Base-by-base conservation (phyloP, 2,329 filamentous ascomycete species). In the Tolypocladium tundrense region DNA sequence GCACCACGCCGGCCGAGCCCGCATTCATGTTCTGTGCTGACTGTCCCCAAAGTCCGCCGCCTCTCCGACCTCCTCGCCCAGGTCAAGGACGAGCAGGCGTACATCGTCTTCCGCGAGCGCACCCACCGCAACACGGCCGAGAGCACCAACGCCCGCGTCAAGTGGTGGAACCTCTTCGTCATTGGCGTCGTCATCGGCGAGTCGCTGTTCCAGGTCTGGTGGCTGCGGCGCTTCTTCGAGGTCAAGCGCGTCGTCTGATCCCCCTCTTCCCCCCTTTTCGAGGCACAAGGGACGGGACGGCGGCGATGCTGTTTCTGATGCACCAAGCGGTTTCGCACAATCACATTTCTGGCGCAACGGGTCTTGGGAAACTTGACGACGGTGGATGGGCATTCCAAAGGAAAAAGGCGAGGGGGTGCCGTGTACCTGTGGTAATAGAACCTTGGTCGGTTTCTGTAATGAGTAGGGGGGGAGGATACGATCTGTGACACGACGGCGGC, bases 111-210 rank as follows among this genome's bases (percentile, higher is more conserved):
- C 59, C 88, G 94, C 67, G 94, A 99, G 79, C 85, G 94, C 69
- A 96, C 90, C 66, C 94, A 99, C 81, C 85, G 94, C 72, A 99
- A 99, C 79, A 99, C 94, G 11, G 94, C 94, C 63, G 94, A 99
- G 80, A 97, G 92, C 82, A 99, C 94, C 69, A 99, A 99, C 75
- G 84, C 86, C 66, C 84, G 94, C 65, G 94, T 99, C 72, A 99
- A 99, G 81, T 99, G 94, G 94, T 99, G 94, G 94, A 97, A 94
- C 75, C 83, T 97, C 67, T 97, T 97, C 75, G 92, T 99, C 76
- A 85, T 99, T 63, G 83, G 85, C 58, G 86, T 97, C 55, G 83
- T 99, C 62, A 81, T 95, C 64, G 91, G 88, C 68, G 91, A 97
- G 79, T 94, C 91, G 60, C 79, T 97, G 64, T 99, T 99, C 81